Base-by-base conservation (phyloP, 225 moss, liverwort and hornwort genomes). In the Anthoceros angustus region DNA sequence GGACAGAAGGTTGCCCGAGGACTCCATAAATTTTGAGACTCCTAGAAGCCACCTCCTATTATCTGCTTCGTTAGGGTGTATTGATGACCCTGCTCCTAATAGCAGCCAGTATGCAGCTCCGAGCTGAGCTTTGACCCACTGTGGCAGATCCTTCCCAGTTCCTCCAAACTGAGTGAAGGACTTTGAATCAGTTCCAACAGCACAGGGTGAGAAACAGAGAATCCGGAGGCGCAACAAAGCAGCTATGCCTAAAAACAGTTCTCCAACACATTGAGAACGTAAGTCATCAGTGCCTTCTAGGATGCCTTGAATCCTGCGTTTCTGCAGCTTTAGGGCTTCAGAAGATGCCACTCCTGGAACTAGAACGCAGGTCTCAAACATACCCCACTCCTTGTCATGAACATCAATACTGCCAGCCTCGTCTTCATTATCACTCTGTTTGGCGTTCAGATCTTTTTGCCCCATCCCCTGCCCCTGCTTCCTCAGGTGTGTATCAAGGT, bases 51-150 rank as follows among this genome's bases (percentile, higher is more conserved):
- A 89, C 60, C 76, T 68, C 41, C 80, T 73, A 41, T 77, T 70
- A 15, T 63, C 26, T 68, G 75, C 62, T 48, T 72, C 71, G 62
- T 70, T 75, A 38, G 72, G 78, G 61, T 74, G 78, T 50, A 77
- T 73, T 48, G 66, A 64, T 45, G 77, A 80, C 7, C 79, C 82
- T 64, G 89, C 83, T 71, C 77, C 83, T 32, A 73, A 76, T 64
- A 98, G 74, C 64, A 98, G 71, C 72, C 80, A 86, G 70, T 84
- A 83, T 63, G 83, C 87, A 43, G 84, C 92, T 62, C 85, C 74
- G 11, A 98, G 77, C 49, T 86, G 85, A 60, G 75, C 62, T 77
- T 81, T 77, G 63, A 78, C 64, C 32, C 74, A 79, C 69, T 62
- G 67, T 55, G 86, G 75, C 18, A 74, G 62, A 46, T 69, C 50